Evolutionary conservation across 495 filamentous ascomycete species (phyloP).

Genomic region (Penicillium canescens): DNA sequence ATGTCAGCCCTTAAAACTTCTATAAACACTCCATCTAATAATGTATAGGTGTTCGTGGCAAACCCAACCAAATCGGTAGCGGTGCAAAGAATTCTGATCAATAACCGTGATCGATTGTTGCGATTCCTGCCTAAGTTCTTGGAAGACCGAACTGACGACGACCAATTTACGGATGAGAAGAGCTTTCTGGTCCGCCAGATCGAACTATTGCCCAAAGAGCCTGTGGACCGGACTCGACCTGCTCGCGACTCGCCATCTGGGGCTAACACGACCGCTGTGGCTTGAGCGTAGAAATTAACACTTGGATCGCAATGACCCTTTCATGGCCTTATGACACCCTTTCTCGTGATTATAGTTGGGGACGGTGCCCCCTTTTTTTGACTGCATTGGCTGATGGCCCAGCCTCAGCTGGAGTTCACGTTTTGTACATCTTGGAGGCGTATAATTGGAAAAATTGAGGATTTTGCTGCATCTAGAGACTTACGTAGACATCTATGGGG

Average conservation of each 20-base stretch:
- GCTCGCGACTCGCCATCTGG: conserved; percentile 35
- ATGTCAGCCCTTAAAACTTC: conserved; percentile 18
- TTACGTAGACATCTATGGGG: neutral
- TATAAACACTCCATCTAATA: conserved; percentile 18
- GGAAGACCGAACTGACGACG: conserved; percentile 94
- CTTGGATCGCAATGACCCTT: conserved; percentile 16
- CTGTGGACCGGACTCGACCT: conserved; percentile 50
- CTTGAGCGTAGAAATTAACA: conserved; percentile 15
- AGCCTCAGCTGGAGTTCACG: conserved; percentile 23
- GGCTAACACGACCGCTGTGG: conserved; percentile 37
- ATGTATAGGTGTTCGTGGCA: conserved; percentile 83
- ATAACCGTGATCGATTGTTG: conserved; percentile 88
- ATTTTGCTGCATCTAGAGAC: neutral
- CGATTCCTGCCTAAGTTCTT: conserved; percentile 88
- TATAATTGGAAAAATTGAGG: neutral
- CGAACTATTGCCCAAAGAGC: conserved; percentile 68
- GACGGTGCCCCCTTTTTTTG: conserved; percentile 12
- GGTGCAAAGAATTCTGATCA: conserved; percentile 91
- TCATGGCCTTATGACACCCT: conserved; percentile 12
- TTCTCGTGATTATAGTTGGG: conserved; percentile 4
- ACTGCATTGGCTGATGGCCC: conserved; percentile 22
- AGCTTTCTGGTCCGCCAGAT: conserved; percentile 96
- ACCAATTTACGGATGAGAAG: conserved; percentile 98
- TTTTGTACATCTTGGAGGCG: conserved; percentile 8
- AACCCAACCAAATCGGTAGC: conserved; percentile 94